phyloP scores from a whole-genome alignment of 1,284 basidiomycete species.

The Meira miltonrushii region DNA sequence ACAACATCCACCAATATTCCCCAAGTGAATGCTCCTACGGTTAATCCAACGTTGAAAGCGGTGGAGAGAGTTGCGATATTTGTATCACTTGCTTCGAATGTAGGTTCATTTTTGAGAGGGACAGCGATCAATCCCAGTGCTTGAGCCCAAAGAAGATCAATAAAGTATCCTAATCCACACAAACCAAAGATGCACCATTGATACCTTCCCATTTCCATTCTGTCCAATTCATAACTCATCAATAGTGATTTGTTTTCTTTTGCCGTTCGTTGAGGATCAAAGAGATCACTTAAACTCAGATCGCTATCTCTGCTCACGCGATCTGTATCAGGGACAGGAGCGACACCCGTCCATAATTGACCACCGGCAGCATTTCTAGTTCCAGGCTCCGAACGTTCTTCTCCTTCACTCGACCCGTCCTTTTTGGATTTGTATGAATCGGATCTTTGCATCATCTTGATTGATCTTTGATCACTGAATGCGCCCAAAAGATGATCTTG shows the following conservation, averaged over 20 bases:
- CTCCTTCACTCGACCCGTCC: too few relatives aligned
- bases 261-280: conserved; percentile 32
- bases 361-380: too few relatives aligned
- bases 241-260: conserved; percentile 38
- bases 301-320: background rate
- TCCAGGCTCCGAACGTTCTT: too few relatives aligned
- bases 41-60: conserved; percentile 39
- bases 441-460: background rate
- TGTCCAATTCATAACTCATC: conserved; percentile 34
- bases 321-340: too few relatives aligned
- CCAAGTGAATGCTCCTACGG: conserved; percentile 44
- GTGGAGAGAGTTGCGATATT: conserved; percentile 31
- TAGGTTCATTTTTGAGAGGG: conserved; percentile 27
- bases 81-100: conserved; percentile 19
- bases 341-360: too few relatives aligned
- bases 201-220: conserved; percentile 42
- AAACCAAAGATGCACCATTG: conserved; percentile 41
- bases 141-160: conserved; percentile 47
- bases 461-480: too few relatives aligned
- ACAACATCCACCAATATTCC: conserved; percentile 45
- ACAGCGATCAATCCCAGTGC: conserved; percentile 36
- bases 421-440: background rate
- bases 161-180: conserved; percentile 43
- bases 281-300: conserved; percentile 9
- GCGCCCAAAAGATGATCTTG: too few relatives aligned